Percentiles rank a stretch among this genome's conserved stretches.
Conservation (phyloP, 495 filamentous ascomycete species). For the Usnea hakonensis region DNA sequence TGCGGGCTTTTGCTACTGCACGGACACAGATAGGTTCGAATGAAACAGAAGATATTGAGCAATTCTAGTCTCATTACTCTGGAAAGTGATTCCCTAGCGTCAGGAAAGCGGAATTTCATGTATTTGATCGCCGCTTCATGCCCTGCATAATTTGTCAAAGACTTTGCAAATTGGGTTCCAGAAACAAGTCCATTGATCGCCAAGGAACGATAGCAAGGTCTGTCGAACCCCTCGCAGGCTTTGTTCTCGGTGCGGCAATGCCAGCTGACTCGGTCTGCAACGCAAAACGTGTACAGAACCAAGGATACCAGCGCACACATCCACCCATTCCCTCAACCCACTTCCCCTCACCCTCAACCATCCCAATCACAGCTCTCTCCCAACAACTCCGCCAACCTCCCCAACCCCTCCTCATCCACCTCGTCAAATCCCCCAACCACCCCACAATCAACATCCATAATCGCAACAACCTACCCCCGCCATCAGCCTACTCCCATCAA, state of each 20-base stretch:
- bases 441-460: conserved; percentile 85
- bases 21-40: background rate
- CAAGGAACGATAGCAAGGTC: background rate
- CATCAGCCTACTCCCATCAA: conserved; percentile 13
- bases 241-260: background rate
- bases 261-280: background rate
- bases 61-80: background rate
- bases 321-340: background rate
- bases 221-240: background rate
- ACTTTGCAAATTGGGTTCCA: background rate
- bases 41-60: background rate
- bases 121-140: background rate
- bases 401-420: conserved; percentile 59
- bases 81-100: background rate
- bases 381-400: conserved; percentile 60
- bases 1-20: background rate
- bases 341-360: background rate
- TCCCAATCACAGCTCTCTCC: conserved; percentile 52
- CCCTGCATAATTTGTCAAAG: background rate
- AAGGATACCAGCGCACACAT: background rate
- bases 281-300: background rate
- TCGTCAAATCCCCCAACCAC: conserved; percentile 66
- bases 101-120: background rate
- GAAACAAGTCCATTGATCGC: background rate
- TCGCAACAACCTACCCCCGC: conserved; percentile 57